Evolutionary conservation across 2,329 filamentous ascomycete species (phyloP), one percentile per base, ranked within the genome.

Genomic region (Colletotrichum melonis): DNA sequence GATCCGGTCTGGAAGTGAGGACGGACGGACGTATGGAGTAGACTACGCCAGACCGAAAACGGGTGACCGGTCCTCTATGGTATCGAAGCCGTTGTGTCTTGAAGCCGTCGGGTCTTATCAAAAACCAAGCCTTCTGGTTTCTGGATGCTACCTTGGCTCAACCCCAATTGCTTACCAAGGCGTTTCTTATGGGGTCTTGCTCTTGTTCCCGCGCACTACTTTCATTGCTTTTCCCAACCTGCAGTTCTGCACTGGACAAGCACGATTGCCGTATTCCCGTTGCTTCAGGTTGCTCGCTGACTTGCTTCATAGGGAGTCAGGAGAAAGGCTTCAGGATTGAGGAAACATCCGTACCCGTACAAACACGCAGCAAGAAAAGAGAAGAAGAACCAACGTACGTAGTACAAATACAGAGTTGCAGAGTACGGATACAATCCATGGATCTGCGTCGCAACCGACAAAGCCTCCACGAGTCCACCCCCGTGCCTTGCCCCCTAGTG

Each of bases 401-500:
- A 35, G 28, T 30, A 30, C 28, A 11, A 16, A 19, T 42, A 42
- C 38, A 42, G 16, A 7, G 5, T 42, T 42, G 38, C 38, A 42
- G 38, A 42, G 16, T 42, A 42, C n/a, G 32, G 57, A 55, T 24
- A 12, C n/a, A 24, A 38, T 49, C 42, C 49, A 26, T 71, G 42
- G 67, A 65, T 65, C 55, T 55, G 56, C 60, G 67, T 62, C 55
- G 60, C 56, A 62, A 64, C 58, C 67, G 70, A 66, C 56, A 56
- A 70, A 70, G 70, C 55, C 70, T 62, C 70, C 67, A 55, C 60
- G 70, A 46, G 67, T 62, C 70, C 67, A 55, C 60, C 70, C 67
- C 46, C 67, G 55, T 60, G 55, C 42, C 32, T 35, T 8, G 14
- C 66, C 66, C 58, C 59, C 14, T 30, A 42, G 59, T 52, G 11